phyloP scores from a whole-genome alignment of 495 filamentous ascomycete species.

The Trypethelium eluteriae region DNA sequence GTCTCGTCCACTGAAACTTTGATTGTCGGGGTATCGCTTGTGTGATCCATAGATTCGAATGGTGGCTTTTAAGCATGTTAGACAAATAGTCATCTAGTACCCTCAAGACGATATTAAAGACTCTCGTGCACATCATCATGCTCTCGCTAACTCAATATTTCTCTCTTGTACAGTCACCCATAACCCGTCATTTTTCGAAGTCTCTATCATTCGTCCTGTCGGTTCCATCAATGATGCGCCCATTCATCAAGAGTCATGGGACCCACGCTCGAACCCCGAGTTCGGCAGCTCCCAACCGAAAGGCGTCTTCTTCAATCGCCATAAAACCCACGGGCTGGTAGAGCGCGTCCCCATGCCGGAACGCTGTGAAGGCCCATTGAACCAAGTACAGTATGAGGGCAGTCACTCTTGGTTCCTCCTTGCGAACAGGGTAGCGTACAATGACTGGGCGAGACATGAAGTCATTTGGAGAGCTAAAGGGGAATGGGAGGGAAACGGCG shows the following conservation, averaged over 20 bases:
- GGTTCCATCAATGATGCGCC: not conserved
- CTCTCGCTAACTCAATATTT: not conserved
- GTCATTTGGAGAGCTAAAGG: not conserved
- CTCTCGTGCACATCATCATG: too few species aligned
- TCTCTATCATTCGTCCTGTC: not conserved
- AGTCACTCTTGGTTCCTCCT: constrained; percentile 5
- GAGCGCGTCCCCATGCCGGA: not conserved
- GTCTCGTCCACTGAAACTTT: too few species aligned
- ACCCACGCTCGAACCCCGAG: not conserved
- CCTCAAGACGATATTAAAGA: too few species aligned
- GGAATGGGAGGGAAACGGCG: not conserved
- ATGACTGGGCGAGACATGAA: not conserved
- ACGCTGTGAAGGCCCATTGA: not conserved
- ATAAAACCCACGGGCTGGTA: not conserved
- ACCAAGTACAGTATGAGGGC: not conserved
- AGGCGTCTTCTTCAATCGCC: not conserved
- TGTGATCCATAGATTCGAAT: too few species aligned
- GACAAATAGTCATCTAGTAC: too few species aligned
- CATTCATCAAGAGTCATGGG: not conserved
- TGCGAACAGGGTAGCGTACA: not conserved
- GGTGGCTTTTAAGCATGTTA: too few species aligned
- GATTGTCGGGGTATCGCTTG: too few species aligned
- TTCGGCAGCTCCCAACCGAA: not conserved
- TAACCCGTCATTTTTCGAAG: not conserved
- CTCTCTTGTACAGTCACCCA: not conserved